phyloP scores from a whole-genome alignment of 106 monocot species.

The Apostasia shenzhenica region DNA sequence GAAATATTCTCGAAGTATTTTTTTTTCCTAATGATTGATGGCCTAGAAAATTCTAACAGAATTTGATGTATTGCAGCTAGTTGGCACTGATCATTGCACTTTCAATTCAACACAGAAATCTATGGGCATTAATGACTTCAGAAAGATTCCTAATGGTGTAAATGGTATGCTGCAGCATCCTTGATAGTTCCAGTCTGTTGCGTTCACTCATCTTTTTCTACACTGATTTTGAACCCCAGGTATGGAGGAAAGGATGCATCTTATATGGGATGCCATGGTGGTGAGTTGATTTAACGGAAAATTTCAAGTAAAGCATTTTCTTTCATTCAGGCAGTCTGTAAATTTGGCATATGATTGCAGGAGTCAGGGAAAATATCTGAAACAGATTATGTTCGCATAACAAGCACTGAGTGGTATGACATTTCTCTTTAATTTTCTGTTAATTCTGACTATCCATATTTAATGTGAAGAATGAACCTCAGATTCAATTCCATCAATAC shows the following conservation, averaged over 20 bases:
- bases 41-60: not conserved
- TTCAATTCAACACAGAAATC: constrained; percentile 97
- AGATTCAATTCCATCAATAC: not conserved
- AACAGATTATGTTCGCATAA: constrained; percentile 86
- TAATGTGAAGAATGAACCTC: not conserved
- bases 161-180: constrained; percentile 51
- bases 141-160: constrained; percentile 98
- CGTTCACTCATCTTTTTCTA: not conserved
- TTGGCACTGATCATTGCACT: constrained; percentile 95
- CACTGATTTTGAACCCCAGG: constrained; percentile 34
- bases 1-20: not conserved
- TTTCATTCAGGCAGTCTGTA: not conserved
- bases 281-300: constrained; percentile 38
- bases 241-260: constrained; percentile 97
- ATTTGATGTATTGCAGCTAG: constrained; percentile 53
- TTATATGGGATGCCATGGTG: constrained; percentile 96
- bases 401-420: constrained; percentile 92
- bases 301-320: not conserved
- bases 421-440: not conserved
- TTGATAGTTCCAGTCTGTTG: not conserved
- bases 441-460: no score
- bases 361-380: constrained; percentile 84
- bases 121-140: constrained; percentile 79
- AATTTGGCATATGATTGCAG: constrained; percentile 31
- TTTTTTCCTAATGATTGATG: not conserved